Conservation (phyloP, 108 stramenopile genomes). For the Stephanodiscus triporus region DNA sequence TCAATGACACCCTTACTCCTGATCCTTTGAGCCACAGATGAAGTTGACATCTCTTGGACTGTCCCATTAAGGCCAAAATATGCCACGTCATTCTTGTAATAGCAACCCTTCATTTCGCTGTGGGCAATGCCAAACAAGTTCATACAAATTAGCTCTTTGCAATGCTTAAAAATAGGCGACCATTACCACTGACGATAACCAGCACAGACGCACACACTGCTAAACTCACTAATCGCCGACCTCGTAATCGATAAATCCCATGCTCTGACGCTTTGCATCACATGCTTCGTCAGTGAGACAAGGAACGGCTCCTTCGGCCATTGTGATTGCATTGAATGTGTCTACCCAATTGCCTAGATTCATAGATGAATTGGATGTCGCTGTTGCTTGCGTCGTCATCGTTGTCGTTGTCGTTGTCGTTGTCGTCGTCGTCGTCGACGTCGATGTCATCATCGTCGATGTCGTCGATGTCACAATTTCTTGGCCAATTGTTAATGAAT, state of each 20-base stretch:
- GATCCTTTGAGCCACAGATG: background rate
- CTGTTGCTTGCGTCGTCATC: background rate
- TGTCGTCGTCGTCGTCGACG: background rate
- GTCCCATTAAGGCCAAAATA: background rate
- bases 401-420: background rate
- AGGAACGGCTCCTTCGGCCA: background rate
- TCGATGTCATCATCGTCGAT: no score
- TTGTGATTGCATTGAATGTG: background rate
- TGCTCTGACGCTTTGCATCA: background rate
- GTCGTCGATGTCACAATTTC: background rate
- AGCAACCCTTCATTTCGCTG: background rate
- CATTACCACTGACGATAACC: no score
- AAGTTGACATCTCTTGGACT: background rate
- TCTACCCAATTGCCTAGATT: background rate
- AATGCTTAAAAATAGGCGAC: no score
- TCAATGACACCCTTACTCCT: background rate
- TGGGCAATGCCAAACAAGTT: no score
- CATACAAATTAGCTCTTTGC: no score
- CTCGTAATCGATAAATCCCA: background rate
- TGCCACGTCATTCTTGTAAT: constrained; percentile 5
- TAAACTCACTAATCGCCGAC: constrained; percentile 1
- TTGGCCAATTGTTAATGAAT: background rate
- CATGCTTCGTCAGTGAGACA: background rate
- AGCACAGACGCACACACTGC: no score
- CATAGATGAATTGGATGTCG: background rate